phyloP scores from a whole-genome alignment of 2,329 filamentous ascomycete species.

The Hysterium pulicare region DNA sequence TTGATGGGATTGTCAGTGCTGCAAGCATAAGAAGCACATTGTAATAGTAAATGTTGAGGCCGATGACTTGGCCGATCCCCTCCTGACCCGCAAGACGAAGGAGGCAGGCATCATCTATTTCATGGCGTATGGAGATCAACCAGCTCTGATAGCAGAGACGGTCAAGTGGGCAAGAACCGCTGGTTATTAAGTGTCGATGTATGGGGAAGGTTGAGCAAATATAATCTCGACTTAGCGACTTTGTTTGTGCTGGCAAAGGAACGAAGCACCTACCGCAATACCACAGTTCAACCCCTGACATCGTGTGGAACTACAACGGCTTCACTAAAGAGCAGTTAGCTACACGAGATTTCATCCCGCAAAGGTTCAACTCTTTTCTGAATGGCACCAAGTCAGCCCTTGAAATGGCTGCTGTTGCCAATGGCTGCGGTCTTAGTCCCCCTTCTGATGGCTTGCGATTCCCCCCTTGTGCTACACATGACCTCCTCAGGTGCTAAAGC shows the following conservation, averaged over 20 bases:
- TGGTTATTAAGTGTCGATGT: too few species aligned
- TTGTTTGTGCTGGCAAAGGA: conserved; percentile 46
- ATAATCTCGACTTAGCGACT: too few species aligned
- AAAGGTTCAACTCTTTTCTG: conserved; percentile 50
- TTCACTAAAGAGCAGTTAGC: conserved; percentile 45
- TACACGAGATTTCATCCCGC: conserved; percentile 44
- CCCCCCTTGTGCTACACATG: conserved; percentile 44
- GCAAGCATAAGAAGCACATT: conserved; percentile 49
- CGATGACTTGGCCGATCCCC: conserved; percentile 43
- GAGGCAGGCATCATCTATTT: conserved; percentile 48
- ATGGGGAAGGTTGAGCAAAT: too few species aligned
- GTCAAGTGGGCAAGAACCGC: conserved; percentile 46
- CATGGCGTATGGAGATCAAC: conserved; percentile 48
- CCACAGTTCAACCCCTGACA: conserved; percentile 47
- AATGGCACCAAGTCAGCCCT: conserved; percentile 49
- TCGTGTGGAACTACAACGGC: conserved; percentile 47
- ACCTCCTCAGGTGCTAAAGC: conserved; percentile 43
- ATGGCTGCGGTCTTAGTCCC: conserved; percentile 43
- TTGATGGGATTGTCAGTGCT: conserved; percentile 35
- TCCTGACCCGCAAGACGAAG: conserved; percentile 40
- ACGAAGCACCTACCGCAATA: conserved; percentile 48
- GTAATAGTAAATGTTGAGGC: conserved; percentile 50
- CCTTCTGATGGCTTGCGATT: conserved; percentile 43
- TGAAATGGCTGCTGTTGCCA: conserved; percentile 49
- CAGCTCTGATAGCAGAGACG: conserved; percentile 43